phyloP scores from a whole-genome alignment of 495 filamentous ascomycete species.

The Aspergillus avenaceus region DNA sequence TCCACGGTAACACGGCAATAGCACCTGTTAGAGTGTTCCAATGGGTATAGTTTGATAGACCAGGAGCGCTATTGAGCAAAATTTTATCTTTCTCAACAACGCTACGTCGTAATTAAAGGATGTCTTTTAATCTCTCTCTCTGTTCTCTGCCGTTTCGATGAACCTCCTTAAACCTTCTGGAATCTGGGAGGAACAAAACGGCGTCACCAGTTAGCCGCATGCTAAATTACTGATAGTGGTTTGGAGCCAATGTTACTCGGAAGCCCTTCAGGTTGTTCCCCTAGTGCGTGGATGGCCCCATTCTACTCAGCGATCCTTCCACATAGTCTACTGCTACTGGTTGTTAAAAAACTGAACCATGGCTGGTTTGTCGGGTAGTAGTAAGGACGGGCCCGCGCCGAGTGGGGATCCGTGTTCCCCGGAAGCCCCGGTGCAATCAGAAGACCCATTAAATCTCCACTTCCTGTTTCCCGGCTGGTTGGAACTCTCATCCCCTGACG shows the following conservation, averaged over 20 bases:
- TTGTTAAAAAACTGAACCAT: background rate
- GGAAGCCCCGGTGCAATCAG: conserved; percentile 11
- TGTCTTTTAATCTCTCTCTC: background rate
- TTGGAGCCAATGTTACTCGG: background rate
- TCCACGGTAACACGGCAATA: conserved; percentile 7
- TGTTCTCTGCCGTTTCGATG: conserved; percentile 5
- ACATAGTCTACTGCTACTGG: conserved; percentile 2
- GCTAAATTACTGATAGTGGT: background rate
- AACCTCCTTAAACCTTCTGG: conserved; percentile 20
- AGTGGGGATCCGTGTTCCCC: conserved; percentile 26
- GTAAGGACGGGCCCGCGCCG: conserved; percentile 19
- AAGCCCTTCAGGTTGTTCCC: background rate
- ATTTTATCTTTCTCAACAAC: background rate
- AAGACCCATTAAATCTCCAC: conserved; percentile 9
- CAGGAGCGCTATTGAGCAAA: background rate
- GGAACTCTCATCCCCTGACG: conserved; percentile 7
- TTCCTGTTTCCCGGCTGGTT: conserved; percentile 5
- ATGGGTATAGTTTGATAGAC: background rate
- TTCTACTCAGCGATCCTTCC: background rate
- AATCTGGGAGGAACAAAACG: conserved; percentile 12
- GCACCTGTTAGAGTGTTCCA: conserved; percentile 2
- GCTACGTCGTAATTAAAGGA: background rate
- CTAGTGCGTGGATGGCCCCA: background rate
- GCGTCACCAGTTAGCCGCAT: conserved; percentile 2
- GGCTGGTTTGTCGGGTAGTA: conserved; percentile 13